Conservation (phyloP, 2,329 filamentous ascomycete species). For the Geoglossum cookeanum region DNA sequence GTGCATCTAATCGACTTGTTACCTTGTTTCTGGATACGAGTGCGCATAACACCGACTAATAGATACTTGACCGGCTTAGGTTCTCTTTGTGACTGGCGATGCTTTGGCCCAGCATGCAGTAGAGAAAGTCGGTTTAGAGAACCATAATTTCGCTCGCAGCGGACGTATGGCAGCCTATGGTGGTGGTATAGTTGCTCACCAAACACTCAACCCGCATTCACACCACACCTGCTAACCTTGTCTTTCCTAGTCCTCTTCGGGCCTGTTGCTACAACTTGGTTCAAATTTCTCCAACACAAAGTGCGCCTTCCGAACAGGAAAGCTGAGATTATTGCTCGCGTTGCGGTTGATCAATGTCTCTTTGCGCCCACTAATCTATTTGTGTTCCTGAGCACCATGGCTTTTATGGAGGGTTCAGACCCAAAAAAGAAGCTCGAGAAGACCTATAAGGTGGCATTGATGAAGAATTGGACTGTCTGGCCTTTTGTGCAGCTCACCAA, state of each 20-base stretch:
- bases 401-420: slow-evolving; percentile 51
- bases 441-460: slow-evolving; percentile 52
- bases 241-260: slow-evolving; percentile 51
- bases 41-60: neutral
- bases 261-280: slow-evolving; percentile 76
- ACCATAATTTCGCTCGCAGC: slow-evolving; percentile 55
- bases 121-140: slow-evolving; percentile 56
- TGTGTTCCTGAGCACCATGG: slow-evolving; percentile 70
- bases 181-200: slow-evolving; percentile 34
- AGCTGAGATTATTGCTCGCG: slow-evolving; percentile 55
- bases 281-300: slow-evolving; percentile 52
- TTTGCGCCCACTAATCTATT: slow-evolving; percentile 75
- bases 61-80: slow-evolving; percentile 19
- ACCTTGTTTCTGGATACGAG: neutral
- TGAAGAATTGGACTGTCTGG: slow-evolving; percentile 79
- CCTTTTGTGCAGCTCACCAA: slow-evolving; percentile 69
- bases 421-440: slow-evolving; percentile 50
- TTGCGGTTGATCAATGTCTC: slow-evolving; percentile 59
- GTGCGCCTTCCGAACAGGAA: slow-evolving; percentile 46
- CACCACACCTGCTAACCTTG: neutral
- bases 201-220: neutral
- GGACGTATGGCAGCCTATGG: slow-evolving; percentile 67
- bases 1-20: slow-evolving; percentile 6
- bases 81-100: slow-evolving; percentile 88
- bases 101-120: slow-evolving; percentile 78